phyloP scores from a whole-genome alignment of 1,139 yeast genomes.

The Wickerhamomyces sp. region DNA sequence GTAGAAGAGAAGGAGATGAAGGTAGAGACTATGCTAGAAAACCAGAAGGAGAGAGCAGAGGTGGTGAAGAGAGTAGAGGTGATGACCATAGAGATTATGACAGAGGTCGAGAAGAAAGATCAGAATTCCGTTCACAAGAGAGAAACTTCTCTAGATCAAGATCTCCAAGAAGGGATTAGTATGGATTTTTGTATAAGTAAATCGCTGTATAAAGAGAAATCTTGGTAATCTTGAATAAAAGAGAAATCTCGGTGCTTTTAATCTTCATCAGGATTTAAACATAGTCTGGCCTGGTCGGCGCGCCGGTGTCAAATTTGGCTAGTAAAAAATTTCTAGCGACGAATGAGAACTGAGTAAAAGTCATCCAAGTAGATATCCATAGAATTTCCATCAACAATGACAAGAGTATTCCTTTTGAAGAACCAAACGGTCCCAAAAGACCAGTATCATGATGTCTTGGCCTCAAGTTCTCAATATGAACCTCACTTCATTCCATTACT shows the following conservation, averaged over 20 bases:
- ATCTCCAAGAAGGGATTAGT: constrained; percentile 24
- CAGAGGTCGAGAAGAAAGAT: constrained; percentile 14
- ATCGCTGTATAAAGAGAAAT: too few species aligned
- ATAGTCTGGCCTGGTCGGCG: too few species aligned
- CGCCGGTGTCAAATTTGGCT: too few species aligned
- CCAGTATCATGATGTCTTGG: constrained; percentile 43
- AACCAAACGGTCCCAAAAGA: constrained; percentile 65
- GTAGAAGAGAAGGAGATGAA: constrained; percentile 9
- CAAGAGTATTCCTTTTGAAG: constrained; percentile 47
- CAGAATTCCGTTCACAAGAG: constrained; percentile 1
- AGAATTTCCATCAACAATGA: neutral
- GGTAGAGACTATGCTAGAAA: constrained; percentile 14
- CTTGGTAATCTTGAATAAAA: neutral
- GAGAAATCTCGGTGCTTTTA: neutral
- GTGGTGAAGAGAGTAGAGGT: constrained; percentile 11
- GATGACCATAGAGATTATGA: constrained; percentile 14
- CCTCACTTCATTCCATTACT: constrained; percentile 65
- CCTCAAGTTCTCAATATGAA: constrained; percentile 31
- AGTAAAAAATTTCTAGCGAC: neutral
- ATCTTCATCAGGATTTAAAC: too few species aligned
- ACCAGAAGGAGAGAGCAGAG: constrained; percentile 6
- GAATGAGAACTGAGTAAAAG: neutral
- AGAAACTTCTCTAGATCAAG: constrained; percentile 24
- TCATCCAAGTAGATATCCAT: neutral
- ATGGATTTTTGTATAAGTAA: too few species aligned